A percentile compares a stretch with the other conserved stretches of the same genome.
phyloP scores from a whole-genome alignment of 2,329 filamentous ascomycete species.

The Phialophora tarda region DNA sequence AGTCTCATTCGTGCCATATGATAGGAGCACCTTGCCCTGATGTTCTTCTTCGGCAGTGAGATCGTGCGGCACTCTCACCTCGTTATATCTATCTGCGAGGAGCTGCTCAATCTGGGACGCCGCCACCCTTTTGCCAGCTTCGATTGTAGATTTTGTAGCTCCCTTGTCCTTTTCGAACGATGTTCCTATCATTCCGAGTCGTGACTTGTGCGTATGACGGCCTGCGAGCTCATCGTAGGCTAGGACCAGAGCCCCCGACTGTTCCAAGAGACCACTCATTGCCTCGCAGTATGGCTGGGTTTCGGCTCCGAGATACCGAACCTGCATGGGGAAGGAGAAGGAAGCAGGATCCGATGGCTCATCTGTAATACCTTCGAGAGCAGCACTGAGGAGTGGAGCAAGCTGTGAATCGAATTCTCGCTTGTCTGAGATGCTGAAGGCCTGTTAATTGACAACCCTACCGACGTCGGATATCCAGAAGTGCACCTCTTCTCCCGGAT shows the following conservation, averaged over 20 bases:
- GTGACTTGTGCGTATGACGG: constrained; percentile 12
- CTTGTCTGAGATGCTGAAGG: constrained; percentile 17
- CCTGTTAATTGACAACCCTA: background rate
- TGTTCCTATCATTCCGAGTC: constrained; percentile 16
- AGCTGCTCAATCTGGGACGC: constrained; percentile 25
- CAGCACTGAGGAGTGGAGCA: constrained; percentile 23
- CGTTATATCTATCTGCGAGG: constrained; percentile 28
- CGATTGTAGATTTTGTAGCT: constrained; percentile 22
- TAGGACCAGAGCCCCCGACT: constrained; percentile 26
- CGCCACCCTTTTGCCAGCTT: constrained; percentile 27
- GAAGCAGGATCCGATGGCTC: constrained; percentile 1
- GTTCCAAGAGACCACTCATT: constrained; percentile 24
- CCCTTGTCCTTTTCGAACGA: constrained; percentile 31
- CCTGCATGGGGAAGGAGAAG: constrained; percentile 12
- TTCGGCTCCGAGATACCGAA: constrained; percentile 28
- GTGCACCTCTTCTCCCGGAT: constrained; percentile 25
- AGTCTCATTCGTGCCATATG: constrained; percentile 15
- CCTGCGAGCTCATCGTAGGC: constrained; percentile 28
- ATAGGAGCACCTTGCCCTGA: constrained; percentile 27
- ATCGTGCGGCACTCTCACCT: constrained; percentile 17
- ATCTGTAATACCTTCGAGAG: constrained; percentile 23
- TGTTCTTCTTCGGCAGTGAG: constrained; percentile 30
- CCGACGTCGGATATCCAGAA: background rate
- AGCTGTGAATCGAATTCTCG: constrained; percentile 26
- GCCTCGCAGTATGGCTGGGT: constrained; percentile 26